Evolutionary conservation across 805 yeast genomes (phyloP).

Genomic region (Lipomyces oligophaga): DNA sequence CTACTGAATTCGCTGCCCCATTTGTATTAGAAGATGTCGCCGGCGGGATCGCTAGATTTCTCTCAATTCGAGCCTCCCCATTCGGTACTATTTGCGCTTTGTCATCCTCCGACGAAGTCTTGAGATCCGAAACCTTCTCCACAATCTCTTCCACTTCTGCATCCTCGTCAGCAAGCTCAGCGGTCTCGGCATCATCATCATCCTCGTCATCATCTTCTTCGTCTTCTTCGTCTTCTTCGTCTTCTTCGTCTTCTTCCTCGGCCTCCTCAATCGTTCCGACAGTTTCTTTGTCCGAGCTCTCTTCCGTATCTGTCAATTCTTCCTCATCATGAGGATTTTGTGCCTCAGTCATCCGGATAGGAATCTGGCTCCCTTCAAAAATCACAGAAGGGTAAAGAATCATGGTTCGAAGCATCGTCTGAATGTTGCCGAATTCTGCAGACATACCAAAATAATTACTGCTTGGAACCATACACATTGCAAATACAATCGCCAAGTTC

Average conservation of each 20-base stretch:
- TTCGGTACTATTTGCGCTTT: background rate
- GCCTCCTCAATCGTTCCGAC: background rate
- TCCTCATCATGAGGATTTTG: background rate
- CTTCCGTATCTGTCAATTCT: background rate
- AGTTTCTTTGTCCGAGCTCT: background rate
- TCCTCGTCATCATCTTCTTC: background rate
- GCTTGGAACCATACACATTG: slow-evolving; percentile 50
- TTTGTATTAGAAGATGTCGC: background rate
- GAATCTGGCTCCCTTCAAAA: slow-evolving; percentile 30
- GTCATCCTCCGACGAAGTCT: background rate
- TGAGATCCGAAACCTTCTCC: background rate
- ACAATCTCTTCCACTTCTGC: background rate
- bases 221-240: slow-evolving; percentile 4
- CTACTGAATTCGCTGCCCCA: background rate
- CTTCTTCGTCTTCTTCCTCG: background rate
- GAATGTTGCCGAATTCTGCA: slow-evolving; percentile 51
- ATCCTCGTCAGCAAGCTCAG: background rate
- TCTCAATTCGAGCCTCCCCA: background rate
- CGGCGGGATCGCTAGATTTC: background rate
- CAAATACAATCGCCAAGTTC: slow-evolving; percentile 84
- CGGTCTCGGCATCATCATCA: background rate
- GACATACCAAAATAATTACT: slow-evolving; percentile 41
- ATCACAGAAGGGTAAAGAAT: slow-evolving; percentile 39
- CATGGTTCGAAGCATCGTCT: slow-evolving; percentile 48
- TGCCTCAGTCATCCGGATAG: background rate